Evolutionary conservation across 2,329 filamentous ascomycete species (phyloP), one percentile per base, ranked within the genome.

Genomic region (Fusarium luffae): DNA sequence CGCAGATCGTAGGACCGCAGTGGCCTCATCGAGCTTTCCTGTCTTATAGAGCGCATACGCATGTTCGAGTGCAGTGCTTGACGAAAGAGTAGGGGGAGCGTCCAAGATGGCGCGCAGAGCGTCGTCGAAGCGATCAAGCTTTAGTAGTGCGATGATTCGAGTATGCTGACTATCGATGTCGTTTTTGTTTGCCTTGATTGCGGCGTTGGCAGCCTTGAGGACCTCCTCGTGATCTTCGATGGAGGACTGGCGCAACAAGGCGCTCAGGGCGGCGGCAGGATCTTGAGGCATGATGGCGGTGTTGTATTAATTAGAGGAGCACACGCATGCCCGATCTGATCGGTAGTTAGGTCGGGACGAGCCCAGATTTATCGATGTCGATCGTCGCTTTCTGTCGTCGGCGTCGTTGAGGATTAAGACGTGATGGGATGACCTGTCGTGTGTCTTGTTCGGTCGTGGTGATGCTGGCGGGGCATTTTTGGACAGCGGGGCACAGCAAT

Each of bases 21-120:
- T 84, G n/a, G 93, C 92, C 59, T 90, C 89, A 21, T 85, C 82
- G 2, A 93, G 85, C 69, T 89, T 85, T 25, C 92, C 92, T 1
- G 88, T 86, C 82, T 94, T 96, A 82, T 96, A 97, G 21, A 94
- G 85, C n/a, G 92, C 90, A 82, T 97, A 97, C 4, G 91, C 88
- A 77, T 90, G 90, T 79, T 94, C 93, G 44, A 94, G 84, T 18
- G 81, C 76, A 70, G 90, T 92, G 60, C 81, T 80, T 41, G 86
- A 82, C 76, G 90, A 87, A 60, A 94, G 81, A 68, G 82, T 83
- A 61, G 86, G 83, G 50, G 89, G 89, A 19, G 85, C 89, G 37
- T 89, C 87, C 63, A 89, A 86, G 63, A 95, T 86, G 58, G 88
- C 86, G 63, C 88, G 88, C 49, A 93, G 82, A 47, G 92, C 92